Conservation (phyloP, 176 grass and related monocot species). For the Areca catechu region DNA sequence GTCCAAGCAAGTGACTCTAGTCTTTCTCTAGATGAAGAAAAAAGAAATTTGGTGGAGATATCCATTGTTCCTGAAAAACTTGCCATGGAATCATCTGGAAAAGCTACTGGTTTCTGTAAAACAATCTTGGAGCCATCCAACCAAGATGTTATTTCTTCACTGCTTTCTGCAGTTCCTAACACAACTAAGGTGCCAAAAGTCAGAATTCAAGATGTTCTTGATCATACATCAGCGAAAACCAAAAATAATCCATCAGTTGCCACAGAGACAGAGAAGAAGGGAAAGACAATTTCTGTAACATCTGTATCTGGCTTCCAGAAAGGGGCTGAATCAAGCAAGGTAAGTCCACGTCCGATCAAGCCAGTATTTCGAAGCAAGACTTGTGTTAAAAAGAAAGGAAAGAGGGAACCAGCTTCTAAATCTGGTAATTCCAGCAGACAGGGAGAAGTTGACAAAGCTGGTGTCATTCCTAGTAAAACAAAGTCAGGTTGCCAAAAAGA, state of each 20-base stretch:
- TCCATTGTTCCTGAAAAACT: conserved; percentile 41
- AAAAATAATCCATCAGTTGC: conserved; percentile 21
- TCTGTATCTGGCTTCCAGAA: conserved; percentile 13
- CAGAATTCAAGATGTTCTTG: conserved; percentile 94
- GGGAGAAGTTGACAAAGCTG: conserved; percentile 13
- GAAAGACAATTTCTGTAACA: conserved; percentile 43
- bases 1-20: conserved; percentile 31
- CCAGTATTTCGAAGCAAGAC: too few relatives aligned
- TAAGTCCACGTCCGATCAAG: too few relatives aligned
- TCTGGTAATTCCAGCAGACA: too few relatives aligned
- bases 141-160: conserved; percentile 36
- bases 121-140: conserved; percentile 22
- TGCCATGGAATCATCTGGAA: conserved; percentile 20
- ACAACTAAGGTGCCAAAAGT: conserved; percentile 46
- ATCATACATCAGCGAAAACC: conserved; percentile 29
- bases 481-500: conserved; percentile 32
- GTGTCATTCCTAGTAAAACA: conserved; percentile 16
- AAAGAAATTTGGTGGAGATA: conserved; percentile 36
- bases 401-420: too few relatives aligned
- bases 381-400: too few relatives aligned
- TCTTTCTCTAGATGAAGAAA: conserved; percentile 29
- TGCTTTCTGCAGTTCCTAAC: conserved; percentile 37
- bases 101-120: conserved; percentile 22
- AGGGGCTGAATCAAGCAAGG: too few relatives aligned
- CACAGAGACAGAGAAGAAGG: conserved; percentile 44